Conservation (phyloP, 768 basidiomycete genomes). For the Pleurotus pulmonarius region DNA sequence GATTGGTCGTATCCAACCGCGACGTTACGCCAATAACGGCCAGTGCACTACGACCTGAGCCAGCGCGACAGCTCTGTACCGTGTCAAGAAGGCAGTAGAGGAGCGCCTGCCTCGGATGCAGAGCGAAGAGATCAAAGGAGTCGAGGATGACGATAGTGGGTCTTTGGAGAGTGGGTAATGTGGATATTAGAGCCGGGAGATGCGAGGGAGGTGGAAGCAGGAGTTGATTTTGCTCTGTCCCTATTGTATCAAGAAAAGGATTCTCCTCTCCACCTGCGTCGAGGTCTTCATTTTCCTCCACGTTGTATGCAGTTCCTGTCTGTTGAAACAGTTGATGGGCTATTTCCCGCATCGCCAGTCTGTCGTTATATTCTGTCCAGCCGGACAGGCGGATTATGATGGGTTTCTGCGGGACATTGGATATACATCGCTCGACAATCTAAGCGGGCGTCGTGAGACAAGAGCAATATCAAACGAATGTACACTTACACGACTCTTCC, state of each 20-base stretch:
- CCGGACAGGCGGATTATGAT: conserved; percentile 84
- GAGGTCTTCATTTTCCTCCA: conserved; percentile 31
- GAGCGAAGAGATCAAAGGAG: conserved; percentile 89
- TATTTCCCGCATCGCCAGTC: conserved; percentile 89
- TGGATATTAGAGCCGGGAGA: conserved; percentile 68
- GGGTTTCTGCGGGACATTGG: conserved; percentile 42
- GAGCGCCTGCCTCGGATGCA: conserved; percentile 87
- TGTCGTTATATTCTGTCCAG: conserved; percentile 80
- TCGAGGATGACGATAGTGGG: conserved; percentile 84
- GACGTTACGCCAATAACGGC: conserved; percentile 86
- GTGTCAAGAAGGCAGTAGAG: conserved; percentile 96
- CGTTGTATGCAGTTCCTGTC: conserved; percentile 58
- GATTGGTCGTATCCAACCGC: conserved; percentile 82
- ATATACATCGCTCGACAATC: conserved; percentile 61
- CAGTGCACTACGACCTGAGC: conserved; percentile 58
- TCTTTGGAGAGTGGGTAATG: conserved; percentile 75
- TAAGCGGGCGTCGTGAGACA: conserved; percentile 21
- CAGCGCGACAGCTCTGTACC: conserved; percentile 77
- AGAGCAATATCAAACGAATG: neutral
- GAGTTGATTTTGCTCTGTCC: conserved; percentile 17
- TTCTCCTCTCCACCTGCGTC: conserved; percentile 31
- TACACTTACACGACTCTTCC: conserved; percentile 70
- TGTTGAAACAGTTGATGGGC: conserved; percentile 79
- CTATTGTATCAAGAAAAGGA: conserved; percentile 40
- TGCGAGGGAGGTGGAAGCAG: conserved; percentile 64